Evolutionary conservation across 768 basidiomycete species (phyloP).

Genomic region (Suillus americanus): DNA sequence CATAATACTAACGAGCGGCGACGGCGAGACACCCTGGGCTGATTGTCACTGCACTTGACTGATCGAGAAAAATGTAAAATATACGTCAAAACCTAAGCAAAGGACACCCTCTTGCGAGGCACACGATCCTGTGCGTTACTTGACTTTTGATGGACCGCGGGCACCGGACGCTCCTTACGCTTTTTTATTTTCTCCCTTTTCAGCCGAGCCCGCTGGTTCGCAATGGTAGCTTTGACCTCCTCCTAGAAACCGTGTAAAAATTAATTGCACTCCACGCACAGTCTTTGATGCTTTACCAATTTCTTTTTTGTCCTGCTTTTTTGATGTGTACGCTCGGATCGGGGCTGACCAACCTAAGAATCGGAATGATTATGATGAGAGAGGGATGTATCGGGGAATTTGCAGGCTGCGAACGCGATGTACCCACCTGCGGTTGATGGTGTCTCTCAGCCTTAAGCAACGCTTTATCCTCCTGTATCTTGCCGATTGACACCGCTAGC

Average conservation of each 20-base stretch:
- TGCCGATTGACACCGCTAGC: constrained; percentile 49
- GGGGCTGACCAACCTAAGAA: constrained; percentile 29
- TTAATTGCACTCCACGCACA: constrained; percentile 10
- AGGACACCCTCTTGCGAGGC: constrained; percentile 35
- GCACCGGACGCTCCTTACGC: constrained; percentile 24
- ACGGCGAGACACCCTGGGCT: background rate
- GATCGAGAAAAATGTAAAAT: background rate
- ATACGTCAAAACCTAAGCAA: constrained; percentile 22
- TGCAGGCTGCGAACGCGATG: constrained; percentile 11
- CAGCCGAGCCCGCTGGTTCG: constrained; percentile 34
- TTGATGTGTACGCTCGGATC: constrained; percentile 24
- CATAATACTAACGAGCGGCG: background rate
- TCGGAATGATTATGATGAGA: constrained; percentile 15
- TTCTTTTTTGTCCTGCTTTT: constrained; percentile 34
- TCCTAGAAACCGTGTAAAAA: constrained; percentile 32
- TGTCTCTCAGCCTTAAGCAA: constrained; percentile 39
- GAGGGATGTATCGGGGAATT: constrained; percentile 18
- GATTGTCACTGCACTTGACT: background rate
- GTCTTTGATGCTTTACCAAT: constrained; percentile 35
- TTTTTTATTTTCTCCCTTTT: constrained; percentile 41
- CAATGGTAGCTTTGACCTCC: constrained; percentile 41
- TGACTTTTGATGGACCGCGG: constrained; percentile 14
- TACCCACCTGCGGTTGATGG: constrained; percentile 39
- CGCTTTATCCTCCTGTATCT: constrained; percentile 44
- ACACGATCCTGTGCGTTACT: constrained; percentile 10